These are phyloP conservation scores for Hippophae tibetana DNA, from an alignment of 306 rosid genomes.

Conservation along the genomic window DNA sequence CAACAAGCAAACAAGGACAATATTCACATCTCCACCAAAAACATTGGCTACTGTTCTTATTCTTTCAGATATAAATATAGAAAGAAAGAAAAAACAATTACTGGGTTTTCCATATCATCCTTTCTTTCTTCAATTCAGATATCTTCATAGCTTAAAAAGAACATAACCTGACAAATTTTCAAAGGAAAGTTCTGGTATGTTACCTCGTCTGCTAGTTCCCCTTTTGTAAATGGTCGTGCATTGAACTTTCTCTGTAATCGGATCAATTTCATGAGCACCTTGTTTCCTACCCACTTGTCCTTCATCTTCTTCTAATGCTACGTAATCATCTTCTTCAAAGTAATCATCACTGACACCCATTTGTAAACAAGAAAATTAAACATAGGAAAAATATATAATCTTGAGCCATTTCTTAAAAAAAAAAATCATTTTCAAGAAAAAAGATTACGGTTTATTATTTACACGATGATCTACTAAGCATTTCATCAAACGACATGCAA, in stretches of 20 bases:
- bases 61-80: no score
- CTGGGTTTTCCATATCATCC: background rate
- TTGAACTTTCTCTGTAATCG: slow-evolving; percentile 16
- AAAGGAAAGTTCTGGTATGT: background rate
- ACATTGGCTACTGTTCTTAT: no score
- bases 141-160: background rate
- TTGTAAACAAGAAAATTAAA: background rate
- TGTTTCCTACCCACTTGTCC: slow-evolving; percentile 1
- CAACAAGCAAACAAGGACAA: no score
- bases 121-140: background rate
- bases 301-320: slow-evolving; percentile 9
- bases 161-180: background rate
- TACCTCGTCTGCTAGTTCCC: slow-evolving; percentile 24
- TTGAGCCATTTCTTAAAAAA: no score
- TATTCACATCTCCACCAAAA: no score
- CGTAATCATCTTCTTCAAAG: slow-evolving; percentile 17
- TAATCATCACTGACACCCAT: slow-evolving; percentile 11
- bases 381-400: no score
- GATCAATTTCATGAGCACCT: slow-evolving; percentile 19
- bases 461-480: no score
- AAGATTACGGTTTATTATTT: no score
- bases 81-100: background rate
- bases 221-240: slow-evolving; percentile 19
- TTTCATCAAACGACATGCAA: no score
- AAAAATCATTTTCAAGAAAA: no score